Base-by-base conservation (phyloP, 2,329 filamentous ascomycete species). In the Sarocladiaceae sp. region DNA sequence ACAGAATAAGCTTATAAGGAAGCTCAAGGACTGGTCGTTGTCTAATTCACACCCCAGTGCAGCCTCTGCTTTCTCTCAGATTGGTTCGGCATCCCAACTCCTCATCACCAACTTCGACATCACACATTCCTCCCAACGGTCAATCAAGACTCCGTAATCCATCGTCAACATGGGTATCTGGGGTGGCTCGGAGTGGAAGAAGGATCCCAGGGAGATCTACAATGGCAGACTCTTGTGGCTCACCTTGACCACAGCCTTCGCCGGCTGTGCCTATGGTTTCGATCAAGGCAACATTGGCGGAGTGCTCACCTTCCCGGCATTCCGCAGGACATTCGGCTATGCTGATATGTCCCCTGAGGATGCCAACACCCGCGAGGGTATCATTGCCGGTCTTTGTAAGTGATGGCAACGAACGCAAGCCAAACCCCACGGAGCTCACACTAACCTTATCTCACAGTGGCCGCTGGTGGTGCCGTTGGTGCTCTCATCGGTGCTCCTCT, bases 221-320 rank as follows among this genome's bases (percentile, higher is more conserved):
- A 71, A 71, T 52, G 54, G 59, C 15, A 62, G 57, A 17, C 61
- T 71, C 10, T 59, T 65, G 4, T 64, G 64, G 23, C 58, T 70
- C 3, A 61, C 64, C 2, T 54, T 64, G 13, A 64, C 66, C 0
- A 64, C 69, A 18, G 63, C 66, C 7, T 66, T 68, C 56, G 68
- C 66, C 3, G 68, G 68, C 6, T 70, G 66, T 35, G 62, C 66
- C 4, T 71, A 71, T 56, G 69, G 67, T 17, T 70, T 71, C 33
- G 69, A 71, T 44, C 64, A 66, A 36, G 68, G 68, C 17, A 70
- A 70, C 37, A 71, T 71, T 29, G 67, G 68, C 1, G 69, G 68
- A 3, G 64, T 69, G 25, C 51, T 71, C 37, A 70, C 65, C 1
- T 61, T 71, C 4, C 60, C 64, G 1, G 66, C 65, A 4, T 71